Percentiles rank a stretch among this genome's conserved stretches.
Conservation (phyloP, 768 basidiomycete species). For the Phylloporus sp. region DNA sequence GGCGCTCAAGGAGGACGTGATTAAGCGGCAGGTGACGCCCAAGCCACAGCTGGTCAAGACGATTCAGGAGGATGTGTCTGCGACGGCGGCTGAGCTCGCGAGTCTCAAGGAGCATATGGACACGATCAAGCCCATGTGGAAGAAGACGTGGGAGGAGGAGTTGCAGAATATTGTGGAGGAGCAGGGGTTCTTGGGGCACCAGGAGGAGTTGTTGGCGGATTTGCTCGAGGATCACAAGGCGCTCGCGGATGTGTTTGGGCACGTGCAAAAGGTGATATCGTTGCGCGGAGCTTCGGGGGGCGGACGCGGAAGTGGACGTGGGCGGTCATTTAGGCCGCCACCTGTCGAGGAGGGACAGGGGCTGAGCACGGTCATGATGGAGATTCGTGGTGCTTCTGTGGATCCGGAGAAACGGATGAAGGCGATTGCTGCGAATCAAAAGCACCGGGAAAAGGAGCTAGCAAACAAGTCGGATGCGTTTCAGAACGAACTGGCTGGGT, state of each 20-base stretch:
- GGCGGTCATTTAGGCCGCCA: slow-evolving; percentile 55
- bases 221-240: slow-evolving; percentile 91
- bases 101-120: slow-evolving; percentile 81
- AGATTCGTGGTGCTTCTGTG: slow-evolving; percentile 78
- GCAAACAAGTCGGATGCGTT: slow-evolving; percentile 76
- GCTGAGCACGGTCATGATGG: slow-evolving; percentile 79
- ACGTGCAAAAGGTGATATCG: slow-evolving; percentile 86
- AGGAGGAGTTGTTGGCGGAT: slow-evolving; percentile 87
- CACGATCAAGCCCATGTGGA: slow-evolving; percentile 94
- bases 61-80: slow-evolving; percentile 68
- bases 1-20: slow-evolving; percentile 83
- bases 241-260: slow-evolving; percentile 79
- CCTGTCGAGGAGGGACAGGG: slow-evolving; percentile 68
- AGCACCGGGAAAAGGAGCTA: slow-evolving; percentile 71
- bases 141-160: slow-evolving; percentile 98
- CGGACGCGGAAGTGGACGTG: slow-evolving; percentile 36
- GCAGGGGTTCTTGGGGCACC: slow-evolving; percentile 89
- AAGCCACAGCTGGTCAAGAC: slow-evolving; percentile 66
- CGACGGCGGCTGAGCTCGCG: slow-evolving; percentile 64
- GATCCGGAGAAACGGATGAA: slow-evolving; percentile 85
- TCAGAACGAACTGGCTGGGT: slow-evolving; percentile 77
- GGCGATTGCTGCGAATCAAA: slow-evolving; percentile 89
- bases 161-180: slow-evolving; percentile 96
- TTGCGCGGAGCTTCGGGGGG: slow-evolving; percentile 48
- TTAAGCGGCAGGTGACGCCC: slow-evolving; percentile 83